Evolutionary conservation across 495 filamentous ascomycete species (phyloP), one percentile per base, ranked within the genome.

Genomic region (Penicillium ochrochloron): DNA sequence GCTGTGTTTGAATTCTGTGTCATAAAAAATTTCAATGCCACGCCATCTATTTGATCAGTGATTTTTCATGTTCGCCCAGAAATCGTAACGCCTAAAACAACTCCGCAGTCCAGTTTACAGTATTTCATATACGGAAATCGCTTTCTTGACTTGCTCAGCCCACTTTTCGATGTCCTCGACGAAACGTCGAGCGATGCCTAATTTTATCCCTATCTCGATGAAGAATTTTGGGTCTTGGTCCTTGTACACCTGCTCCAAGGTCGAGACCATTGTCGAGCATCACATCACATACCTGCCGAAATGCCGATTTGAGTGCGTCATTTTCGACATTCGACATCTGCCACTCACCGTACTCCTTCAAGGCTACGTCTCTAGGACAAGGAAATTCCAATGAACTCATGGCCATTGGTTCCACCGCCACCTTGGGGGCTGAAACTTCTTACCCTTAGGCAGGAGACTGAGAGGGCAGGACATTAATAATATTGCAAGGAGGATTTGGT

Each of bases 181-280:
- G 39, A 72, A 65, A 39, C 65, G 62, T 31, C 57, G 34, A 5
- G 69, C 64, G 56, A 62, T 59, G n/a, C 69, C 70, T n/a, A 19
- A 37, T 56, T 66, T 62, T n/a, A 66, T 63, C 2, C 65, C 60
- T 12, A 52, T 66, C 0, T 57, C 56, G 15, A 65, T 65, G 42
- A 75, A 71, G 51, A 73, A 73, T 9, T 65, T 33, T 10, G 70
- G 66, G 31, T 73, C 42, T 66, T 65, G 73, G 59, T 74, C 64
- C 46, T 60, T 55, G 50, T 65, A 65, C 0, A 75, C 66, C 42
- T 72, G 71, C 65, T 70, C n/a, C 61, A 21, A 76, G 64, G 48
- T 72, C 70, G 62, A 76, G 62, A 23, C 64, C 54, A 56, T 67
- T 35, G 12, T 68, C 51, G 23, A 66, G 52, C 51, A 61, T 69